Conservation (phyloP, 148 eudicot genomes). For the Mesembryanthemum crystallinum region DNA sequence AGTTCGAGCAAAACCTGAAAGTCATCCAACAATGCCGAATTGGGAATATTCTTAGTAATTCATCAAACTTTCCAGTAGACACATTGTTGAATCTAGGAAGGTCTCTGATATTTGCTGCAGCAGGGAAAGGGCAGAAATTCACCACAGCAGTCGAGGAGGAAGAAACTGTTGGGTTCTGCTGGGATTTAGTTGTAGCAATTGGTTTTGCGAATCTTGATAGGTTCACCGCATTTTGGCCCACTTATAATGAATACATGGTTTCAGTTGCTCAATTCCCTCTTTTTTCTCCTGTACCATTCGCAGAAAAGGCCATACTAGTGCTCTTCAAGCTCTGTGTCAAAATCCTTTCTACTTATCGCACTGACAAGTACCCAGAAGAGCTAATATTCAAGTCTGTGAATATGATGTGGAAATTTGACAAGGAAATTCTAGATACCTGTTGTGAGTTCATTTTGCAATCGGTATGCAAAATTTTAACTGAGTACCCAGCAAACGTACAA, state of each 20-base stretch:
- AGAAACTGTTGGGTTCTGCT: slow-evolving; percentile 82
- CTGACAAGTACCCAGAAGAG: slow-evolving; percentile 65
- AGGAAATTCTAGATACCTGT: slow-evolving; percentile 72
- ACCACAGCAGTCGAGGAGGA: slow-evolving; percentile 88
- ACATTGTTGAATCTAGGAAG: slow-evolving; percentile 77
- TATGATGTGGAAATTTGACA: slow-evolving; percentile 76
- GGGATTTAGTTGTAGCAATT: slow-evolving; percentile 63
- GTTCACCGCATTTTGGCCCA: slow-evolving; percentile 63
- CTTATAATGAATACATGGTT: slow-evolving; percentile 63
- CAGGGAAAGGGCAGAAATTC: slow-evolving; percentile 94
- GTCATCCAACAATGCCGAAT: slow-evolving; percentile 78
- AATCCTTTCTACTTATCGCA: slow-evolving; percentile 47
- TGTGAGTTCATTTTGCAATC: slow-evolving; percentile 51
- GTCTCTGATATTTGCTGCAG: slow-evolving; percentile 76
- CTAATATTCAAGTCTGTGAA: slow-evolving; percentile 72
- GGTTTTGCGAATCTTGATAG: slow-evolving; percentile 50
- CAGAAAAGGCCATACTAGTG: slow-evolving; percentile 61
- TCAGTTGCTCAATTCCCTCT: slow-evolving; percentile 69
- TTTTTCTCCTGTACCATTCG: slow-evolving; percentile 76
- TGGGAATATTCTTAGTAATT: slow-evolving; percentile 62
- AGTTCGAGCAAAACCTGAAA: slow-evolving; percentile 82
- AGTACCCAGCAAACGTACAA: slow-evolving; percentile 55
- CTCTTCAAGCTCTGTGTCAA: slow-evolving; percentile 51
- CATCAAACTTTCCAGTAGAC: slow-evolving; percentile 59
- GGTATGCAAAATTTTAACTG: slow-evolving; percentile 45